Percentiles rank a stretch among this genome's conserved stretches.
These are phyloP conservation scores for Periglandula ipomoeae DNA, from an alignment of 2,329 filamentous ascomycete genomes.

Conservation along the genomic window DNA sequence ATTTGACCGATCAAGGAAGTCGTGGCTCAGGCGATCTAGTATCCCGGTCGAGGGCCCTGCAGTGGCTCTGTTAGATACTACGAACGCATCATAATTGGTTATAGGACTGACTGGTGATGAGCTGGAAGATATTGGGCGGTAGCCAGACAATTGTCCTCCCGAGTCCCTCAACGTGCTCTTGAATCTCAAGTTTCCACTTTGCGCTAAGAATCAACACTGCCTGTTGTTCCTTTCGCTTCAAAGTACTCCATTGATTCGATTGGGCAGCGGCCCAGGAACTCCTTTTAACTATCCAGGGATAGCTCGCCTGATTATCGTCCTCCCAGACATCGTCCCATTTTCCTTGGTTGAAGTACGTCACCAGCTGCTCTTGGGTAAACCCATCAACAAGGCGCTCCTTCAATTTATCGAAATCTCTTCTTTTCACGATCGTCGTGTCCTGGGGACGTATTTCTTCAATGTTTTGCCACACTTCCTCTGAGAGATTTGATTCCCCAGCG, in stretches of 20 bases:
- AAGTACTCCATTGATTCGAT: conserved; percentile 8
- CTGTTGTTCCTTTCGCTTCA: conserved; percentile 29
- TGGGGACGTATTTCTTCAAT: conserved; percentile 40
- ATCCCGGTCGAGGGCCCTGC: conserved; percentile 14
- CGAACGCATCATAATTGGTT: too few species aligned
- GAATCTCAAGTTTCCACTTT: conserved; percentile 41
- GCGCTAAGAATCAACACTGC: conserved; percentile 35
- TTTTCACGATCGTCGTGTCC: conserved; percentile 26
- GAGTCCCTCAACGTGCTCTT: conserved; percentile 32
- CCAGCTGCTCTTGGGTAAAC: conserved; percentile 39
- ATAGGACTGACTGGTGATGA: conserved; percentile 39
- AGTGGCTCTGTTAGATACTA: too few species aligned
- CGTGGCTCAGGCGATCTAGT: conserved; percentile 18
- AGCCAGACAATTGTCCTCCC: conserved; percentile 33
- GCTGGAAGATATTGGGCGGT: conserved; percentile 29
- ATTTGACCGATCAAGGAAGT: conserved; percentile 22
- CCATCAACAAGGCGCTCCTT: conserved; percentile 28
- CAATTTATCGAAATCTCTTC: conserved; percentile 33
- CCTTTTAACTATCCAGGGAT: conserved; percentile 33
- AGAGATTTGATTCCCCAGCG: conserved; percentile 15
- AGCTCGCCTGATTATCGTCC: conserved; percentile 10
- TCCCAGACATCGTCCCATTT: conserved; percentile 1
- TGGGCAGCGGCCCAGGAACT: conserved; percentile 33
- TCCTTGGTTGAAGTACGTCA: conserved; percentile 26
- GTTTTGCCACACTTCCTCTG: conserved; percentile 31